These are phyloP conservation scores for Cladobotryum protrusum DNA, from an alignment of 2,329 filamentous ascomycete genomes.

Conservation along the genomic window DNA sequence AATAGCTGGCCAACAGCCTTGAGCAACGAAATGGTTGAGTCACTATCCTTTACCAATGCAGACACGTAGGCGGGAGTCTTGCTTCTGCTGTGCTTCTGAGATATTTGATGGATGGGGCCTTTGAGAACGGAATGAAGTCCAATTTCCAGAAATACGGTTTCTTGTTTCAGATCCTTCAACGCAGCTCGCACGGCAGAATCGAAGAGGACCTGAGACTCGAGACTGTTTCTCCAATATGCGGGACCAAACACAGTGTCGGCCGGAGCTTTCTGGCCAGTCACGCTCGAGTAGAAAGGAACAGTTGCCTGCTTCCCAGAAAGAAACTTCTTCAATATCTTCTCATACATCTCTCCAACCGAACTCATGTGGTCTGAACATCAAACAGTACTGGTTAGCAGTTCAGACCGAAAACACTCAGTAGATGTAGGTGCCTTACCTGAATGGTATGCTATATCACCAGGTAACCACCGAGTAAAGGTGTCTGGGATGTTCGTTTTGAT, in stretches of 20 bases:
- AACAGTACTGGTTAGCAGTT: too few species aligned
- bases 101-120: constrained; percentile 13
- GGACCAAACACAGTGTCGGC: constrained; percentile 4
- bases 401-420: too few species aligned
- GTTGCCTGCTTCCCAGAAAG: not conserved
- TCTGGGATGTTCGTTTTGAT: constrained; percentile 18
- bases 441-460: too few species aligned
- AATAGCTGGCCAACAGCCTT: constrained; percentile 10
- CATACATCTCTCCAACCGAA: too few species aligned
- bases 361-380: too few species aligned
- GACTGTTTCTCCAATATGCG: constrained; percentile 25
- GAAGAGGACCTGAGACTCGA: constrained; percentile 25
- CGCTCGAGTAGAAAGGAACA: constrained; percentile 21
- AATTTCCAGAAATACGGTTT: constrained; percentile 15
- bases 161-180: not conserved
- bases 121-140: constrained; percentile 16
- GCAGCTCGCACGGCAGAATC: constrained; percentile 12
- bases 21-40: constrained; percentile 11
- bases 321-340: not conserved
- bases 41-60: constrained; percentile 11
- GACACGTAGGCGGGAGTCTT: constrained; percentile 14
- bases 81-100: not conserved
- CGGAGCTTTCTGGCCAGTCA: constrained; percentile 21
- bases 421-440: too few species aligned
- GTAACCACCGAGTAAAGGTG: too few species aligned